phyloP scores from a whole-genome alignment of 805 yeast species.

The Diddensiella caesifluorescens region DNA sequence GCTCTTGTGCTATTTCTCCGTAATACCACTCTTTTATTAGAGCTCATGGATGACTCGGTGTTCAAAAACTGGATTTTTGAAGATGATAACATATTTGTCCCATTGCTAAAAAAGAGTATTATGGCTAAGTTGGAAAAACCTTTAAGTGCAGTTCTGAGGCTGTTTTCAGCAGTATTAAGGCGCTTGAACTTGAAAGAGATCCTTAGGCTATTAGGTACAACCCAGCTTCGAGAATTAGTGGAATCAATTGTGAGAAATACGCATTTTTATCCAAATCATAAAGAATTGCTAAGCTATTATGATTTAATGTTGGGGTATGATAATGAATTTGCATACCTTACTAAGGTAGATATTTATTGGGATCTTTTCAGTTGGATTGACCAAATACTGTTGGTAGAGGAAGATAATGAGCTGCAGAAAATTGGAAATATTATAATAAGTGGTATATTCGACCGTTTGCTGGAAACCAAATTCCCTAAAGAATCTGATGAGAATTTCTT shows the following conservation, averaged over 20 bases:
- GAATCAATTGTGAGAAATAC: neutral
- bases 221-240: neutral
- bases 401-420: neutral
- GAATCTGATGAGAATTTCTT: too few species aligned
- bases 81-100: neutral
- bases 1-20: too few species aligned
- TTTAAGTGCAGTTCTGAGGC: neutral
- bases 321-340: too few species aligned
- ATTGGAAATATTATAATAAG: neutral
- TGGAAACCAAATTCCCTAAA: too few species aligned
- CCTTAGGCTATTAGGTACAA: neutral
- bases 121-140: neutral
- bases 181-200: neutral
- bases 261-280: neutral
- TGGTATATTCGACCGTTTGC: neutral
- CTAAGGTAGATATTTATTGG: too few species aligned
- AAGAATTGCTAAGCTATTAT: too few species aligned
- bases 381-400: neutral
- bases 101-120: neutral
- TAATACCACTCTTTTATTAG: constrained; percentile 1
- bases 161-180: neutral
- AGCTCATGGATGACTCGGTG: neutral
- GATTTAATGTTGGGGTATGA: too few species aligned
- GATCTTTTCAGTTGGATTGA: too few species aligned
- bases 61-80: neutral